Conservation (phyloP, 2,329 filamentous ascomycete species). For the Botryotinia narcissicola region DNA sequence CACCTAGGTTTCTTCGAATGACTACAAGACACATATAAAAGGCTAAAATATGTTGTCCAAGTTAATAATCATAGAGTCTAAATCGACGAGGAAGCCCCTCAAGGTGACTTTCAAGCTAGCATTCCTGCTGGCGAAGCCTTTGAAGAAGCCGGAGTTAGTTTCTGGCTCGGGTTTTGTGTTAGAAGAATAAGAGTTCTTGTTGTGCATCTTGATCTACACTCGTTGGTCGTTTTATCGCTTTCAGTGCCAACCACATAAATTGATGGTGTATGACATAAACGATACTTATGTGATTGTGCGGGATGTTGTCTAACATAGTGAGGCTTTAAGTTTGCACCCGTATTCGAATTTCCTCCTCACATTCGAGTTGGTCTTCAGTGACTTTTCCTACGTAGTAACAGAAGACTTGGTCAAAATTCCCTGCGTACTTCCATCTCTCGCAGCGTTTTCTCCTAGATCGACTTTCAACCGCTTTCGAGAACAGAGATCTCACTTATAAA, state of each 20-base stretch:
- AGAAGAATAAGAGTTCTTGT: background rate
- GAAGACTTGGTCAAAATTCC: too few relatives aligned
- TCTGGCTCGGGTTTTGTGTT: background rate
- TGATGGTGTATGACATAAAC: background rate
- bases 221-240: background rate
- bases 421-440: too few relatives aligned
- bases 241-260: background rate
- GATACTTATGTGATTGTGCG: background rate
- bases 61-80: background rate
- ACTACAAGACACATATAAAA: background rate
- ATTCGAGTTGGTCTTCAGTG: background rate
- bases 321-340: rapidly evolving
- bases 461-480: too few relatives aligned
- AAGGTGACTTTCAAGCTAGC: background rate
- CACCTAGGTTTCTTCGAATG: background rate
- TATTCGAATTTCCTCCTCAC: rapidly evolving
- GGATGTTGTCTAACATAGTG: background rate
- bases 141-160: background rate
- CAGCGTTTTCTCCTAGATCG: too few relatives aligned
- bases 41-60: background rate
- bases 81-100: too few relatives aligned
- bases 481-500: background rate
- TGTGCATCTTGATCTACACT: too few relatives aligned
- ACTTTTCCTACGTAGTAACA: background rate
- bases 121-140: background rate